Evolutionary conservation across 768 basidiomycete species (phyloP), one percentile per base, ranked within the genome.

Genomic region (Lentinula aciculospora): DNA sequence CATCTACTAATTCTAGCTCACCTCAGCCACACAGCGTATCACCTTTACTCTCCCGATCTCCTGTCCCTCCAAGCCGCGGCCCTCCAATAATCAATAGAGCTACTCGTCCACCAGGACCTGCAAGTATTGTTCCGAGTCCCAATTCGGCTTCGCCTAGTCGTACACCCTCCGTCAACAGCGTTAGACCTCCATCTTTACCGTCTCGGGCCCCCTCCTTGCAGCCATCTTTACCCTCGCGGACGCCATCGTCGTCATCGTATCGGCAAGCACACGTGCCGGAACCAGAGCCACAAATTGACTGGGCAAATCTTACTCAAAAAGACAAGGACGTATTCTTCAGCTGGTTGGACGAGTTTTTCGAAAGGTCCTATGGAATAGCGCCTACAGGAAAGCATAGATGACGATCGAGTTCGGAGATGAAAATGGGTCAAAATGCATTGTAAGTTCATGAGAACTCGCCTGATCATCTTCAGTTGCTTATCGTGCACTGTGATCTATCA

Each of bases 261-360:
- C 42, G 19, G 12, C 8, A 23, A 19, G 12, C 3, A 1, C 19
- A 31, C 4, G 29, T n/a, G 27, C 9, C 44, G 3, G 61, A 56
- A 21, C 40, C 39, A 45, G 64, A 63, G 13, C n/a, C 59, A 50
- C 64, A 59, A 39, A 81, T 92, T 29, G 83, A 89, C 66, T 92
- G 89, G 89, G 68, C 76, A 4, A 83, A 88, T 67, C 74, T 92
- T 47, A 80, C 82, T 1, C 64, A 67, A 21, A 77, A 85, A 66
- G 88, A 92, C 64, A 92, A 89, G 66, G 72, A 81, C 29, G 81
- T 74, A 25, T 88, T 92, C 65, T 92, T 92, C 68, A 70, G 71
- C 59, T 92, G 89, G 89, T 74, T 92, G 21, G 89, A 92, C 66
- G 89, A 91, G 64, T 92, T 85, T 71, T 92, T 92, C 64, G 77